Percentiles rank a stretch among this genome's conserved stretches.
Conservation (phyloP, 1,139 yeast species). For the Eremothecium cymbalariae region DNA sequence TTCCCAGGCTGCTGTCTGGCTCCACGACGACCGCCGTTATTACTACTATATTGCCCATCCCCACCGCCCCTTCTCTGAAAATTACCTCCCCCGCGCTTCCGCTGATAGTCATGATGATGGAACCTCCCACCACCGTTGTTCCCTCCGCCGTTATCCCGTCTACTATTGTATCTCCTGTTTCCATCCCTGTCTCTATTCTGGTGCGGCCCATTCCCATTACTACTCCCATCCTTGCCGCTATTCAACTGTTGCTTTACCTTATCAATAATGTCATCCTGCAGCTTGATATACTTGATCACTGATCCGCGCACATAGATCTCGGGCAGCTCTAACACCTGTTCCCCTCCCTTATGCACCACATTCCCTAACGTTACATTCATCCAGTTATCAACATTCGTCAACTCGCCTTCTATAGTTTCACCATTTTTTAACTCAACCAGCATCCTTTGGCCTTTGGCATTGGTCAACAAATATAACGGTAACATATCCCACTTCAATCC, state of each 20-base stretch:
- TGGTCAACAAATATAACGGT: slow-evolving; percentile 81
- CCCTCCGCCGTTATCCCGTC: slow-evolving; percentile 17
- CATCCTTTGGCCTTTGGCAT: slow-evolving; percentile 84
- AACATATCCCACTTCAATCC: slow-evolving; percentile 40
- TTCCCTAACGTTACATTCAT: slow-evolving; percentile 84
- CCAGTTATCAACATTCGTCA: slow-evolving; percentile 87
- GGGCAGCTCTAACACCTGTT: slow-evolving; percentile 58
- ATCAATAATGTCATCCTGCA: slow-evolving; percentile 69
- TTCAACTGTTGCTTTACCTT: slow-evolving; percentile 55
- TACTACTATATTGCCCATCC: slow-evolving; percentile 9
- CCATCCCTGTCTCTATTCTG: slow-evolving; percentile 14
- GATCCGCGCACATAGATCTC: slow-evolving; percentile 84
- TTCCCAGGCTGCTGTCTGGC: slow-evolving; percentile 13
- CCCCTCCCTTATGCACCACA: slow-evolving; percentile 63
- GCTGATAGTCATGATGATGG: slow-evolving; percentile 3
- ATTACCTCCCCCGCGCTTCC: slow-evolving; percentile 5
- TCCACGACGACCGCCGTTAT: slow-evolving; percentile 9
- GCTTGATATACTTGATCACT: slow-evolving; percentile 59
- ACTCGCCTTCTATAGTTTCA: slow-evolving; percentile 77
- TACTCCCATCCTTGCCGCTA: slow-evolving; percentile 30
- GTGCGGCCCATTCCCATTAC: slow-evolving; percentile 11
- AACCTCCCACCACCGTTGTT: slow-evolving; percentile 12
- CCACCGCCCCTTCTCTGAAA: slow-evolving; percentile 11
- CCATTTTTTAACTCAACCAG: slow-evolving; percentile 90
- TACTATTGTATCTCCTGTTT: slow-evolving; percentile 22